phyloP scores from a whole-genome alignment of 805 yeast species.

The Yarrowia hollandica region DNA sequence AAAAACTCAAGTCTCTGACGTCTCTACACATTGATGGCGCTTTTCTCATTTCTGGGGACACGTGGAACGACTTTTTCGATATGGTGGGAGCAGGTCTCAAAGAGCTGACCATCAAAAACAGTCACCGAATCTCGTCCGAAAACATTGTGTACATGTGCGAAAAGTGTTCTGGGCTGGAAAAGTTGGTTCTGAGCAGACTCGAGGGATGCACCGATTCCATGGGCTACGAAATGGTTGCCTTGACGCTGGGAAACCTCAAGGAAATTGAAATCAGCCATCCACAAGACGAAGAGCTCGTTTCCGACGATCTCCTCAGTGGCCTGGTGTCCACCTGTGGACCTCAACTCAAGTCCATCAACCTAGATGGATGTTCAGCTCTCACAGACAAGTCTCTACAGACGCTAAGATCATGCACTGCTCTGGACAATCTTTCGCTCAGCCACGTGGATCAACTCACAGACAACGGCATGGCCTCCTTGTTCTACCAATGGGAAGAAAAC shows the following conservation, averaged over 20 bases:
- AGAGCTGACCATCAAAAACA: constrained; percentile 67
- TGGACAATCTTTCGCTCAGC: constrained; percentile 63
- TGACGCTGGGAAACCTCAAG: constrained; percentile 57
- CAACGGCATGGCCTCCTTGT: constrained; percentile 61
- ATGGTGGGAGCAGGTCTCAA: constrained; percentile 54
- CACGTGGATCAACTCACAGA: constrained; percentile 66
- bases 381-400: constrained; percentile 57
- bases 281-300: constrained; percentile 55
- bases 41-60: constrained; percentile 69
- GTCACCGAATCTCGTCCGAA: constrained; percentile 76
- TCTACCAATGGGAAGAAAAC: constrained; percentile 51
- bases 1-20: constrained; percentile 56
- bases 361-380: constrained; percentile 73
- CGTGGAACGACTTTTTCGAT: constrained; percentile 79
- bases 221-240: constrained; percentile 63
- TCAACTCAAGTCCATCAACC: constrained; percentile 53
- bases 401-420: constrained; percentile 57
- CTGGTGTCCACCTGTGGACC: constrained; percentile 56
- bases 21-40: constrained; percentile 81
- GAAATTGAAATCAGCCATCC: constrained; percentile 60
- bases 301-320: constrained; percentile 65
- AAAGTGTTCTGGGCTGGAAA: constrained; percentile 55
- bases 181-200: constrained; percentile 62
- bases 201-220: constrained; percentile 63
- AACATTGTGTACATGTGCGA: constrained; percentile 63